These are phyloP conservation scores for Leccinum longicurvipes DNA, from an alignment of 768 basidiomycete species.

Conservation along the genomic window DNA sequence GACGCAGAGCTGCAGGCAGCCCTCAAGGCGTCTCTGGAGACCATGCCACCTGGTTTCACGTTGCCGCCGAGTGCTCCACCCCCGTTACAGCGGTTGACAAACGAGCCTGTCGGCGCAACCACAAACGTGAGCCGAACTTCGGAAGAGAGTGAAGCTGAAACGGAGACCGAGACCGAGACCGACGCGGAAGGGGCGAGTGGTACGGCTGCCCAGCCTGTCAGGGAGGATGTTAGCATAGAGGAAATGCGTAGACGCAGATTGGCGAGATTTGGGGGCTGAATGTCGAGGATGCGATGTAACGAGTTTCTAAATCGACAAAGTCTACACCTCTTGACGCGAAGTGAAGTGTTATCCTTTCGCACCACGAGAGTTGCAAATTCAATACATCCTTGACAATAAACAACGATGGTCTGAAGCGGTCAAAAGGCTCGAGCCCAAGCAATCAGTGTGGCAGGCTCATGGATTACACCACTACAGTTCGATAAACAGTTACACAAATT, in stretches of 20 bases:
- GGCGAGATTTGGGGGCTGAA: constrained; percentile 57
- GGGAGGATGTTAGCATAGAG: constrained; percentile 50
- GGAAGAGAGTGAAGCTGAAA: constrained; percentile 28
- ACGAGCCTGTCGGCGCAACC: constrained; percentile 2
- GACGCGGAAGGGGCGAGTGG: constrained; percentile 17
- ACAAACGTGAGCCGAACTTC: constrained; percentile 7
- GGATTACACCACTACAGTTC: neutral
- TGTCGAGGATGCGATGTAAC: constrained; percentile 4
- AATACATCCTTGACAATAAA: too few relatives aligned
- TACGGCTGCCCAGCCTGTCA: constrained; percentile 9
- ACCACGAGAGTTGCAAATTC: neutral
- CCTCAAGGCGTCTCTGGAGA: constrained; percentile 75
- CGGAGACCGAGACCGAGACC: constrained; percentile 35
- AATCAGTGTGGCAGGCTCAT: neutral
- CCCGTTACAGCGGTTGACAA: constrained; percentile 14
- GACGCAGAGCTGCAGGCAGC: constrained; percentile 88
- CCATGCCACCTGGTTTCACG: constrained; percentile 51
- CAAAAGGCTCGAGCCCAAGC: too few relatives aligned
- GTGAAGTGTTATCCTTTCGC: neutral
- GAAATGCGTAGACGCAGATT: constrained; percentile 63
- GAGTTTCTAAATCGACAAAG: neutral
- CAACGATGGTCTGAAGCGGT: too few relatives aligned
- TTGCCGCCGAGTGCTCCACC: constrained; percentile 26
- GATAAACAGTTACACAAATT: neutral
- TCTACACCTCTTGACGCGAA: neutral